Evolutionary conservation across 179 eudicot genomes (phyloP), one percentile per base, ranked within the genome.

Genomic region (Nepenthes alata): DNA sequence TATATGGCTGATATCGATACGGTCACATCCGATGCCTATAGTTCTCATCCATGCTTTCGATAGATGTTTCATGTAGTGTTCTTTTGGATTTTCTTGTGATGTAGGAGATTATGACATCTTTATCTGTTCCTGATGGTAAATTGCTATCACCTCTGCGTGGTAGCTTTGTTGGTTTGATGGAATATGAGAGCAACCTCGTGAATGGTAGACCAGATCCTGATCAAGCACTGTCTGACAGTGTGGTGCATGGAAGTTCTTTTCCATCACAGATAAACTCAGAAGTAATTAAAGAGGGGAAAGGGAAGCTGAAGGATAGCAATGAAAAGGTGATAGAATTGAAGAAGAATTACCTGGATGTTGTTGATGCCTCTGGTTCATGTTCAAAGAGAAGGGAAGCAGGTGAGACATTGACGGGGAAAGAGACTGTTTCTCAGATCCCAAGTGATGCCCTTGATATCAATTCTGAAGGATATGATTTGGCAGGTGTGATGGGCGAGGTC

Each of bases 81-180:
- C 57, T 37, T 52, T 52, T 49, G 11, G 62, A 34, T 67, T 63
- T 36, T 25, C 66, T 38, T 67, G 55, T 52, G 55, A 52, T 78
- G 67, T 63, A 57, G 80, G 90, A 94, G 99, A 82, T 85, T 65
- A 90, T 94, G 99, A 85, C 89, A 51, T 83, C 97, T n/a, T 87
- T 72, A 58, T 86, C 90, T 13, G 61, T 81, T 44, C 55, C 37
- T 37, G 84, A 81, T 35, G 74, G 66, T 49, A 66, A 68, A 53
- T 70, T 87, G 48, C 66, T 94, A 70, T 94, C 99, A 65, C 99
- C 97, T 62, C 84, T 90, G 59, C 73, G 81, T 5, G 81, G 78
- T 58, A 71, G 79, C 72, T 73, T 90, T 55, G 65, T 81, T 39
- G 55, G 36, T 58, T 75, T 85, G 77, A 64, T 67, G 59, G 84